phyloP scores from a whole-genome alignment of 768 basidiomycete species.

The Pleurotus pulmonarius region DNA sequence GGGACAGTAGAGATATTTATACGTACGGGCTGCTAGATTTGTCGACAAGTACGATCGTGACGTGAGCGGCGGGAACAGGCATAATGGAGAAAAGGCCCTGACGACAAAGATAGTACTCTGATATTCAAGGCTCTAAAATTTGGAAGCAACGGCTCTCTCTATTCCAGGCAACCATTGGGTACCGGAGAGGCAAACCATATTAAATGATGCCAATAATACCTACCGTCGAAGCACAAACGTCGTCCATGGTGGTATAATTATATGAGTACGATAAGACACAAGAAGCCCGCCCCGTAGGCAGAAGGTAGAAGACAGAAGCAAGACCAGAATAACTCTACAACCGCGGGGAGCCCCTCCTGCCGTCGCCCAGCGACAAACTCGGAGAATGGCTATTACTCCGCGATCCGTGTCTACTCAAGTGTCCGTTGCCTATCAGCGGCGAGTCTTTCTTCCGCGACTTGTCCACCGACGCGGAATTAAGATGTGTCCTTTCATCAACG shows the following conservation, averaged over 20 bases:
- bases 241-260: not conserved
- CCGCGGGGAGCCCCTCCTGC: constrained; percentile 19
- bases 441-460: constrained; percentile 16
- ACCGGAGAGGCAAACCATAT: too few species aligned
- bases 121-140: too few species aligned
- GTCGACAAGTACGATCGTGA: too few species aligned
- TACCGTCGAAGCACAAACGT: not conserved
- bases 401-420: constrained; percentile 29
- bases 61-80: too few species aligned
- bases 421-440: constrained; percentile 8
- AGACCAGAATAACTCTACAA: constrained; percentile 22
- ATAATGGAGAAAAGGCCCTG: too few species aligned
- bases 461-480: constrained; percentile 16
- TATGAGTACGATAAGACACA: not conserved
- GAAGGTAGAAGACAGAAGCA: not conserved
- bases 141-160: too few species aligned
- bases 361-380: constrained; percentile 32
- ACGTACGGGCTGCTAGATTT: too few species aligned
- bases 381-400: constrained; percentile 58
- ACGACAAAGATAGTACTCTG: too few species aligned
- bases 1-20: too few species aligned
- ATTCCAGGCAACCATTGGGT: too few species aligned
- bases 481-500: constrained; percentile 42
- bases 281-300: not conserved
- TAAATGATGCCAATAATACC: not conserved